These are phyloP conservation scores for Aspergillus carlsbadensis DNA, from an alignment of 495 filamentous ascomycete genomes.

Conservation along the genomic window DNA sequence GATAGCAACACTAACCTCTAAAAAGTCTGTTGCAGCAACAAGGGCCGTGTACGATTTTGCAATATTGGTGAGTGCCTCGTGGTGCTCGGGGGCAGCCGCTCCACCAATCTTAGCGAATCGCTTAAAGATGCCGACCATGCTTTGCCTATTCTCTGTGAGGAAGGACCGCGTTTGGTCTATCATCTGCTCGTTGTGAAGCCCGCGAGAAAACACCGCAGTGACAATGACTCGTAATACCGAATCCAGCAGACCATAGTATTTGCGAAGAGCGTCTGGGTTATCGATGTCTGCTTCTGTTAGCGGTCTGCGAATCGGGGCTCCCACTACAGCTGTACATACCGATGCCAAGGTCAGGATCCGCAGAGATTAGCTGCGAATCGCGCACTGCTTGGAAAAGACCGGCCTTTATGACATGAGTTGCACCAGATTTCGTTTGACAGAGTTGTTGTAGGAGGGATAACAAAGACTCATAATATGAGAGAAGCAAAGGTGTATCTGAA, in stretches of 20 bases:
- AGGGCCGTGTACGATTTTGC: slow-evolving; percentile 61
- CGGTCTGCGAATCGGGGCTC: not conserved
- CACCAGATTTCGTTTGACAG: slow-evolving; percentile 74
- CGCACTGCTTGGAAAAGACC: slow-evolving; percentile 85
- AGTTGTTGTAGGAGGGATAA: slow-evolving; percentile 82
- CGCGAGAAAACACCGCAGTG: slow-evolving; percentile 72
- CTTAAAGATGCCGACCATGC: slow-evolving; percentile 90
- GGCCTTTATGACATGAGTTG: slow-evolving; percentile 76
- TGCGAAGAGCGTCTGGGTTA: slow-evolving; percentile 66
- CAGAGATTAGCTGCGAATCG: slow-evolving; percentile 77
- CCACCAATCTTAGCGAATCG: slow-evolving; percentile 77
- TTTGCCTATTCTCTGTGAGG: slow-evolving; percentile 71
- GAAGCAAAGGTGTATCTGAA: slow-evolving; percentile 52
- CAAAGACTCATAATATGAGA: slow-evolving; percentile 70
- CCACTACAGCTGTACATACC: slow-evolving; percentile 47
- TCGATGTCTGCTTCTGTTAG: slow-evolving; percentile 54
- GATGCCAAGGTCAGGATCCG: slow-evolving; percentile 88
- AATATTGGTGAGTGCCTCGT: slow-evolving; percentile 47
- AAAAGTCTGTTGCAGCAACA: slow-evolving; percentile 57
- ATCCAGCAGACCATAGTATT: slow-evolving; percentile 80
- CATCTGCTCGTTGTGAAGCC: slow-evolving; percentile 74
- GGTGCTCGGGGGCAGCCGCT: slow-evolving; percentile 34
- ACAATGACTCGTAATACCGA: slow-evolving; percentile 80
- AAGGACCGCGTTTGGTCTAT: slow-evolving; percentile 73
- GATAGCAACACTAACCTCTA: slow-evolving; percentile 49